Evolutionary conservation across 176 grass and related monocot genomes (phyloP), one percentile per base, ranked within the genome.

Genomic region (Rhynchospora pubera): DNA sequence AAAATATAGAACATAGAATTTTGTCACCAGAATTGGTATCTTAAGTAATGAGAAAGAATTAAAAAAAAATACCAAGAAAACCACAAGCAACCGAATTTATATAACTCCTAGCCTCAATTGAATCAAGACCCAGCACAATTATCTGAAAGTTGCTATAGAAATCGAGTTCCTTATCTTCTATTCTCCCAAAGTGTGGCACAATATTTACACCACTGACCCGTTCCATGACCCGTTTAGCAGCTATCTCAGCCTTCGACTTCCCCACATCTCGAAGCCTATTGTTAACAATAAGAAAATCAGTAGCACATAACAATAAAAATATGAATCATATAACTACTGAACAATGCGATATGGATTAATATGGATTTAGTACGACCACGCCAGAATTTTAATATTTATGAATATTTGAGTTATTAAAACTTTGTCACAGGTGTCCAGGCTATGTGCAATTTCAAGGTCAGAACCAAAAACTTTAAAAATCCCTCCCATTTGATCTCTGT

Each of bases 91-190:
- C 87, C 12, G 92, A 89, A 87, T 98, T 98, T 56, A 98, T 98
- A 68, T 98, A 95, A 84, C 96, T 98, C 83, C 96, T 84, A 81
- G 96, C 96, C 79, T 98, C 96, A 89, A 98, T 95, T 88, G 96
- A 98, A 91, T 98, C 96, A 70, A 98, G 86, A 85, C 96, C 96
- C 45, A 98, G 92, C 47, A 98, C 96, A 81, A 98, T 98, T 91
- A 98, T 98, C 5, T 90, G 85, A 83, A 98, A 98, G 77, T 98
- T 89, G 83, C 55, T 93, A 82, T 98, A 98, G 72, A 98, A 98
- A 3, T 91, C 87, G 34, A 94, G 34, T 47, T 90, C 92, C 85
- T 94, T 98, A 85, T 98, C 96, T 87, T 98, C 96, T 87, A 98
- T 98, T 71, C 96, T 92, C 65, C 96, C 92, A 89, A 98, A 98